Evolutionary conservation across 2,329 filamentous ascomycete genomes (phyloP), one percentile per base, ranked within the genome.

Genomic region (Botryotinia convoluta): DNA sequence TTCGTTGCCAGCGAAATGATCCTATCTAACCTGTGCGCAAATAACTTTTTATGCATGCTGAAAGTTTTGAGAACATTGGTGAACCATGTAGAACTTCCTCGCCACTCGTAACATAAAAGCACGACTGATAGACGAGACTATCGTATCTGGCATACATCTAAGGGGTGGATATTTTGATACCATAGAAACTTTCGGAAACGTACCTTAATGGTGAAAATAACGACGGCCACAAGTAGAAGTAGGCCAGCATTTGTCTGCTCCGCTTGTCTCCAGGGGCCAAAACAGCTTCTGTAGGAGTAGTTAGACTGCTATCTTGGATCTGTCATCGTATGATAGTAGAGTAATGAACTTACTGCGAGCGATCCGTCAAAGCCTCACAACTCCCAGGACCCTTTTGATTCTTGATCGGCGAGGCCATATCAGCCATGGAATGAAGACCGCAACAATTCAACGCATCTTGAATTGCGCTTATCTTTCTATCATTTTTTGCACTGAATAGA

Each of bases 401-500:
- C 22, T 45, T 26, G 48, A 51, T 29, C n/a, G 91, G 92, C 83
- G 86, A 93, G 0, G 87, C 86, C 76, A 87, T 87, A 78, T 94
- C 90, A 44, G 79, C 81, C 42, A 88, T 79, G 7, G 84, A 86
- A 72, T 85, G 85, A 48, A 92, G 83, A 0, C 92, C 92, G 76
- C 92, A 94, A 82, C 92, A 94, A 12, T 86, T 79, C 45, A 92
- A 86, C 0, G 85, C 80, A 78, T 93, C 89, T 78, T 94, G 92
- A 69, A 94, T 90, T 2, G 82, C 81, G 60, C 85, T 83, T 73
- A 93, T 86, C 2, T 84, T 80, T 8, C 79, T 77, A 0, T 75
- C 84, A 72, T 92, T 83, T 74, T 90, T 88, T 0, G 78, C 76
- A 0, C 76, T 80, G 77, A 84, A 93, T 73, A 92, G 79, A 4